phyloP scores from a whole-genome alignment of 2,329 filamentous ascomycete genomes.

The Sclerotinia trifoliorum region DNA sequence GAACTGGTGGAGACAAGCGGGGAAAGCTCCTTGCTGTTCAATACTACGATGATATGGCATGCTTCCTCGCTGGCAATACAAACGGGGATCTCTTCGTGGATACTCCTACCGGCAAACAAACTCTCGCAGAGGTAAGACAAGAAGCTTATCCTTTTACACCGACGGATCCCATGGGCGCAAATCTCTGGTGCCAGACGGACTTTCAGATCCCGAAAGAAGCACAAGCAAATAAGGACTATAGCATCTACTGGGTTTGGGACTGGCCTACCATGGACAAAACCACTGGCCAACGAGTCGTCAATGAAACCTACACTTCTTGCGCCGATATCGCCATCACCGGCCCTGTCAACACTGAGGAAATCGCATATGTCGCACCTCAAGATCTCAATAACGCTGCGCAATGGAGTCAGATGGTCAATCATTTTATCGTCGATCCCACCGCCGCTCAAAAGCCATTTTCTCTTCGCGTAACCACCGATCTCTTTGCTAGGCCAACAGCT shows the following conservation, averaged over 20 bases:
- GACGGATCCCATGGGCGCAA: slow-evolving; percentile 49
- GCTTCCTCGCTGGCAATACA: slow-evolving; percentile 54
- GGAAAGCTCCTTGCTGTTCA: slow-evolving; percentile 74
- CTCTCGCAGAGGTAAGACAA: slow-evolving; percentile 49
- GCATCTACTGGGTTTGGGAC: slow-evolving; percentile 96
- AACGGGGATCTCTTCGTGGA: slow-evolving; percentile 11
- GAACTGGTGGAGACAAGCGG: slow-evolving; percentile 75
- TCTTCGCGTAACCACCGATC: slow-evolving; percentile 11
- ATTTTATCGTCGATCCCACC: slow-evolving; percentile 31
- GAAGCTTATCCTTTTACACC: slow-evolving; percentile 51
- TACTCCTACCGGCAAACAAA: background rate
- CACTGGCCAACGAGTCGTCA: slow-evolving; percentile 47
- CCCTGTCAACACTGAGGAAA: slow-evolving; percentile 11
- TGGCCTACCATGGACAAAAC: slow-evolving; percentile 64
- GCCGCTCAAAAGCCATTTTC: slow-evolving; percentile 16
- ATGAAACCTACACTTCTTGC: slow-evolving; percentile 60
- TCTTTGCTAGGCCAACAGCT: slow-evolving; percentile 16
- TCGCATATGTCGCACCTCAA: slow-evolving; percentile 22
- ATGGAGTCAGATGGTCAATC: slow-evolving; percentile 33
- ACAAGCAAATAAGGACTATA: slow-evolving; percentile 64
- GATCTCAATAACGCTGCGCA: slow-evolving; percentile 23
- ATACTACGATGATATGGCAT: slow-evolving; percentile 87
- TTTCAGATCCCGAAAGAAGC: slow-evolving; percentile 69
- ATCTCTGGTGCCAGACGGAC: slow-evolving; percentile 79
- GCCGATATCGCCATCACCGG: slow-evolving; percentile 47